A percentile compares a stretch with the other conserved stretches of the same genome.
phyloP scores from a whole-genome alignment of 1,284 basidiomycete species.

The Trichosporon sp. region DNA sequence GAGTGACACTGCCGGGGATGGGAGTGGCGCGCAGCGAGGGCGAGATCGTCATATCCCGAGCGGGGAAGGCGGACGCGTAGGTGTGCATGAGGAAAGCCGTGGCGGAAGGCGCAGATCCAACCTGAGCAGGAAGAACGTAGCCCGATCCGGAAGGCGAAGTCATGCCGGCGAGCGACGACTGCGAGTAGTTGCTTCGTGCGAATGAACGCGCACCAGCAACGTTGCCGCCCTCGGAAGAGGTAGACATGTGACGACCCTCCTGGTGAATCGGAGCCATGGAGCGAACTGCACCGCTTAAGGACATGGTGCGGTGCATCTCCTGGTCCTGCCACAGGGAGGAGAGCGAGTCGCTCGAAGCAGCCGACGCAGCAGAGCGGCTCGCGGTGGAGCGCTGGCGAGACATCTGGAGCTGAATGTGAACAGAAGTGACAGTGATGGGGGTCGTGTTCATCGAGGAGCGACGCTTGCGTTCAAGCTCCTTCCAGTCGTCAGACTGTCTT shows the following conservation, averaged over 20 bases:
- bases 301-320: conserved; percentile 19
- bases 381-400: conserved; percentile 17
- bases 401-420: conserved; percentile 16
- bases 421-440: conserved; percentile 3
- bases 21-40: conserved; percentile 13
- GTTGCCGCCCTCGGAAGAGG: conserved; percentile 22
- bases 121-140: conserved; percentile 23
- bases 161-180: conserved; percentile 33
- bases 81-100: conserved; percentile 34
- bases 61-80: conserved; percentile 40
- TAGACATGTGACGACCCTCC: conserved; percentile 18
- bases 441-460: conserved; percentile 28
- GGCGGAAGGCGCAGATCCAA: conserved; percentile 38
- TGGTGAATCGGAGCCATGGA: conserved; percentile 30
- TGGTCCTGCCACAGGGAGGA: conserved; percentile 31
- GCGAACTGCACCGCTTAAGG: conserved; percentile 23
- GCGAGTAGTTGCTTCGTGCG: conserved; percentile 33
- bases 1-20: conserved; percentile 1
- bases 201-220: conserved; percentile 14
- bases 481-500: conserved; percentile 40
- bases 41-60: conserved; percentile 21
- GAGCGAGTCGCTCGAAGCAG: conserved; percentile 27
- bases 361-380: conserved; percentile 13
- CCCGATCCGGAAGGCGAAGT: conserved; percentile 16
- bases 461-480: conserved; percentile 33